Percentiles rank a stretch among this genome's conserved stretches.
Conservation (phyloP, 257 asterid species). For the Ilex asprella region DNA sequence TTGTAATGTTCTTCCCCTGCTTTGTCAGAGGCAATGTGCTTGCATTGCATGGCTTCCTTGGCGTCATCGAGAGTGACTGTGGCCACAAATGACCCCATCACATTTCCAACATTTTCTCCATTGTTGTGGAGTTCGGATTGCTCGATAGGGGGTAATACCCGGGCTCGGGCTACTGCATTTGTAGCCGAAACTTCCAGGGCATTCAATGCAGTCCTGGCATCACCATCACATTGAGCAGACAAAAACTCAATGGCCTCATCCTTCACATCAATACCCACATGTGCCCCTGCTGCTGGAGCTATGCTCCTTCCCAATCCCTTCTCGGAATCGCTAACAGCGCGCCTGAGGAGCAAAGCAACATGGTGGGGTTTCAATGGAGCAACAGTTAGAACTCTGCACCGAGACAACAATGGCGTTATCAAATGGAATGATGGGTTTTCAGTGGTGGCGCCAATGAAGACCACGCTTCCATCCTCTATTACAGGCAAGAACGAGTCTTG, state of each 20-base stretch:
- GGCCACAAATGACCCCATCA: neutral
- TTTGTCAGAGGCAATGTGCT: constrained; percentile 69
- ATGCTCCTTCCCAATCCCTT: constrained; percentile 30
- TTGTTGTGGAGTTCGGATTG: no score
- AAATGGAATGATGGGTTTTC: constrained; percentile 89
- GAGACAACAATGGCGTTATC: constrained; percentile 70
- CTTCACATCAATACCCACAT: constrained; percentile 15
- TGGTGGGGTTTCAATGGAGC: constrained; percentile 50
- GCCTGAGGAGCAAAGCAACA: constrained; percentile 30
- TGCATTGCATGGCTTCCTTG: constrained; percentile 63
- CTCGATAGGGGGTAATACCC: neutral
- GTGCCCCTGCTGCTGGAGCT: neutral
- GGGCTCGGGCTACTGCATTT: constrained; percentile 29
- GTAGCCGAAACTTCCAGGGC: constrained; percentile 62
- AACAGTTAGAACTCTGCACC: constrained; percentile 64
- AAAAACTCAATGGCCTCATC: constrained; percentile 46
- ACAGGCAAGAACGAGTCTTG: constrained; percentile 81
- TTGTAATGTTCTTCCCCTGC: constrained; percentile 84
- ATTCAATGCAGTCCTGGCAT: constrained; percentile 69
- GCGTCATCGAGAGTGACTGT: constrained; percentile 25
- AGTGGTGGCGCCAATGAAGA: constrained; percentile 88
- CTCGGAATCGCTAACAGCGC: constrained; percentile 34
- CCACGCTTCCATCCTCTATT: constrained; percentile 81
- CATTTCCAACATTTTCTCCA: neutral
- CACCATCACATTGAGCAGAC: constrained; percentile 63